Base-by-base conservation (phyloP, 768 basidiomycete genomes). In the Psilocybe azurescens region DNA sequence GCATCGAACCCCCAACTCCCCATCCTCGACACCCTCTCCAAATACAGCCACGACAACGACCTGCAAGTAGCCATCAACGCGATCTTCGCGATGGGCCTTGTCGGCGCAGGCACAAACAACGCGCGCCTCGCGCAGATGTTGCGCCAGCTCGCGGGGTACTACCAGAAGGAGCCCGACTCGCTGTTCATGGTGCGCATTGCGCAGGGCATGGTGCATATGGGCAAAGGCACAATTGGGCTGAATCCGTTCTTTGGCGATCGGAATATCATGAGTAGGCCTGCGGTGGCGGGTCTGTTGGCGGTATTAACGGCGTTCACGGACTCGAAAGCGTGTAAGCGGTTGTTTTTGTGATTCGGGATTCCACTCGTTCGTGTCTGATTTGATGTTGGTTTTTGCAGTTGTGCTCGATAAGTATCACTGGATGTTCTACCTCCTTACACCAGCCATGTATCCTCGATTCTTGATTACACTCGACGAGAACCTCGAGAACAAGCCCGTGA, bases 41-140 rank as follows among this genome's bases (percentile, higher is more conserved):
- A 97, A 75, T 99, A 99, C 79, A 97, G 94, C 62, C 97, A 99
- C 80, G 97, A 99, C 81, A 95, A 93, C 70, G 97, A 99, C 77
- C 88, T 99, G n/a, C 83, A 87, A 47, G 97, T 99, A 9, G 97
- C 97, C 0, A 85, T 94, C 54, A 99, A 98, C 70, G 94, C 97
- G 29, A 98, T 99, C 77, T 93, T 99, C 69, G 96, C 96, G 2
- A 98, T 99, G 97, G 97, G 97, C 62, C 84, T 99, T 28, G 91
- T 99, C 55, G 97, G 97, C 32, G 97, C 97, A 1, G 97, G 97
- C 33, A 95, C 95, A n/a, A 99, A 99, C 77, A 99, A 99, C 67
- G 97, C 97, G 13, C 89, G 95, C 41, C 83, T 99, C 41, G 97
- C 91, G 11, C 97, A 99, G 77, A 97, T 99, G 97, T 86, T 99